phyloP scores from a whole-genome alignment of 768 basidiomycete genomes.

The Daedalea quercina region DNA sequence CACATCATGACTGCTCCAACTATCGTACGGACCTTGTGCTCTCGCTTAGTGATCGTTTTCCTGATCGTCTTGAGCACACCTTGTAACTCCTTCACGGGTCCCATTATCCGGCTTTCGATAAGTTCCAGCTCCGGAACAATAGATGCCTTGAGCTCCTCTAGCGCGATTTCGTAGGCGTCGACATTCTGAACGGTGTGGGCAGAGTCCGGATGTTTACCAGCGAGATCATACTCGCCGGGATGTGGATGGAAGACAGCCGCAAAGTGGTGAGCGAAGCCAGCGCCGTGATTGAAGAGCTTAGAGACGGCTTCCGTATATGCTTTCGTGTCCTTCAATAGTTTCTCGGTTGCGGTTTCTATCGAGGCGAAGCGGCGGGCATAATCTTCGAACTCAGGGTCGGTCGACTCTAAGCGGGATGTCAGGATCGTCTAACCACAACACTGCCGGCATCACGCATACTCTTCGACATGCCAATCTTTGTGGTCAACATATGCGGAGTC shows the following conservation, averaged over 20 bases:
- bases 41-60: constrained; percentile 93
- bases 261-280: constrained; percentile 60
- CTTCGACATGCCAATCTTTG: constrained; percentile 87
- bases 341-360: constrained; percentile 79
- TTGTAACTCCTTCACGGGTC: constrained; percentile 86
- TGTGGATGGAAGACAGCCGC: constrained; percentile 58
- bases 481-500: constrained; percentile 86
- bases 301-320: constrained; percentile 76
- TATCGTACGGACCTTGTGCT: constrained; percentile 69
- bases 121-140: constrained; percentile 90
- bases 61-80: constrained; percentile 80
- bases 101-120: constrained; percentile 79
- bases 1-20: not conserved
- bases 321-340: constrained; percentile 88
- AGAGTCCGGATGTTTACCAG: constrained; percentile 72
- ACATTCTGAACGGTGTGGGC: constrained; percentile 75
- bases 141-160: constrained; percentile 78
- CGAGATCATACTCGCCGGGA: constrained; percentile 70
- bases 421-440: constrained; percentile 20
- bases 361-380: constrained; percentile 69
- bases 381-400: constrained; percentile 88
- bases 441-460: constrained; percentile 39
- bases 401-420: constrained; percentile 47
- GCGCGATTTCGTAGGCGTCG: constrained; percentile 57
- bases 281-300: constrained; percentile 65